Percentiles rank a stretch among this genome's conserved stretches.
Evolutionary conservation across 2,329 filamentous ascomycete species (phyloP).

Genomic region (Orbilia blumenaviensis): DNA sequence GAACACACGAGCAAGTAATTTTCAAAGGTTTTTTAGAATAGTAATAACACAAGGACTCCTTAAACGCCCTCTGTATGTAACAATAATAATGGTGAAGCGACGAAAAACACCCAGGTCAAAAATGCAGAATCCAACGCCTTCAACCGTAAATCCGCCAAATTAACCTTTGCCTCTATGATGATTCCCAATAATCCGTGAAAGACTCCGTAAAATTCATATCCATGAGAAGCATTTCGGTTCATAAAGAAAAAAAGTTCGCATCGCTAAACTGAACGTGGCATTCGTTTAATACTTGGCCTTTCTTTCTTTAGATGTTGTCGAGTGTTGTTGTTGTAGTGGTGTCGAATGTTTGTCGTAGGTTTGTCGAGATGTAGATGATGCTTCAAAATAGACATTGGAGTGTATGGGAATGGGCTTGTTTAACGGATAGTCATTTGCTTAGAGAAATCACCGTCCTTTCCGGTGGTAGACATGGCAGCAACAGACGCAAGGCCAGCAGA

Average conservation of each 20-base stretch:
- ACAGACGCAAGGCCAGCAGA: conserved; percentile 64
- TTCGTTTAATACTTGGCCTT: conserved; percentile 54
- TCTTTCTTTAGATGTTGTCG: conserved; percentile 29
- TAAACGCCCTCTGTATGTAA: conserved; percentile 19
- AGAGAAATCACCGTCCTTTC: conserved; percentile 76
- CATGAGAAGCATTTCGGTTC: conserved; percentile 49
- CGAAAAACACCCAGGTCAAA: neutral
- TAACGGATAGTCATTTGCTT: conserved; percentile 96
- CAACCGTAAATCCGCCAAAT: neutral
- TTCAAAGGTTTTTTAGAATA: conserved; percentile 22
- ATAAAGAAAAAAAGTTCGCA: conserved; percentile 26
- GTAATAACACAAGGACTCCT: conserved; percentile 45
- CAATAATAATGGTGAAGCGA: neutral
- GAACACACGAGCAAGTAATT: neutral
- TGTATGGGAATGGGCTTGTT: conserved; percentile 57
- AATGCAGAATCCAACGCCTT: conserved; percentile 11
- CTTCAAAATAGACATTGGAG: conserved; percentile 34
- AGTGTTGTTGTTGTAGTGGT: conserved; percentile 5
- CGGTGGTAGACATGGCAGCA: conserved; percentile 64
- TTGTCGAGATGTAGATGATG: conserved; percentile 11
- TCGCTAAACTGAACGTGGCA: conserved; percentile 36
- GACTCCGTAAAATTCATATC: conserved; percentile 43
- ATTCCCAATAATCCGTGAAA: conserved; percentile 14
- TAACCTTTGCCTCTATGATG: neutral
- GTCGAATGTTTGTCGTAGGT: conserved; percentile 23